phyloP scores from a whole-genome alignment of 2,329 filamentous ascomycete species.

The Fusarium keratoplasticum region DNA sequence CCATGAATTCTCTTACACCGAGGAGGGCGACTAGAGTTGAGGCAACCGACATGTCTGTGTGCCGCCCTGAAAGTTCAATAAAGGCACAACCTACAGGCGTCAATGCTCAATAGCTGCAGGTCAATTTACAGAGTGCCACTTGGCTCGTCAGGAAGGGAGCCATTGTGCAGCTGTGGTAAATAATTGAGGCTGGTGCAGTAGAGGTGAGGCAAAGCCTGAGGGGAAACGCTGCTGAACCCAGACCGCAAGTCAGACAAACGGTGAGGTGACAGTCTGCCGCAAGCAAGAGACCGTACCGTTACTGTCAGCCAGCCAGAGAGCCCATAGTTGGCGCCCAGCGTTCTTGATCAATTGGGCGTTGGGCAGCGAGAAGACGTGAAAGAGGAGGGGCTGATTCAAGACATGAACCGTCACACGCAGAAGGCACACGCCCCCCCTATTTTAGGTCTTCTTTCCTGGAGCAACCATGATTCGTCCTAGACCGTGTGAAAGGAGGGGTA shows the following conservation, averaged over 20 bases:
- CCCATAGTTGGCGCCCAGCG: conserved; percentile 21
- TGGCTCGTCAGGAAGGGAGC: conserved; percentile 4
- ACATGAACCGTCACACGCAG: conserved; percentile 41
- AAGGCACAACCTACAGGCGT: background rate
- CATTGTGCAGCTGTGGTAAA: background rate
- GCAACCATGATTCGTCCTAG: conserved; percentile 22
- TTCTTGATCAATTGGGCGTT: conserved; percentile 38
- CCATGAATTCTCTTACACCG: background rate
- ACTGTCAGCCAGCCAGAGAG: conserved; percentile 9
- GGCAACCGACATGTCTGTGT: conserved; percentile 7
- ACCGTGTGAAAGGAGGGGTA: conserved; percentile 10
- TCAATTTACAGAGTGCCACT: conserved; percentile 2
- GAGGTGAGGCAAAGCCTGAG: background rate
- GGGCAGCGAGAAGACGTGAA: conserved; percentile 32
- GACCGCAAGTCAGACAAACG: conserved; percentile 21
- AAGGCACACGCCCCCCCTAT: conserved; percentile 35
- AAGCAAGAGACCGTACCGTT: conserved; percentile 2
- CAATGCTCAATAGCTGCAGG: conserved; percentile 12
- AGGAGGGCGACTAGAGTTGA: conserved; percentile 14
- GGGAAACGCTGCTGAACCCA: conserved; percentile 7
- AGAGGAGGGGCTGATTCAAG: conserved; percentile 39
- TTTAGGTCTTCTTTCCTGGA: conserved; percentile 16
- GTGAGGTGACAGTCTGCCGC: conserved; percentile 13
- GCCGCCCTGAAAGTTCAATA: conserved; percentile 12
- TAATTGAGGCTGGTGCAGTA: conserved; percentile 5